Base-by-base conservation (phyloP, 768 basidiomycete genomes). In the Rhodosporidiobolus sp. region DNA sequence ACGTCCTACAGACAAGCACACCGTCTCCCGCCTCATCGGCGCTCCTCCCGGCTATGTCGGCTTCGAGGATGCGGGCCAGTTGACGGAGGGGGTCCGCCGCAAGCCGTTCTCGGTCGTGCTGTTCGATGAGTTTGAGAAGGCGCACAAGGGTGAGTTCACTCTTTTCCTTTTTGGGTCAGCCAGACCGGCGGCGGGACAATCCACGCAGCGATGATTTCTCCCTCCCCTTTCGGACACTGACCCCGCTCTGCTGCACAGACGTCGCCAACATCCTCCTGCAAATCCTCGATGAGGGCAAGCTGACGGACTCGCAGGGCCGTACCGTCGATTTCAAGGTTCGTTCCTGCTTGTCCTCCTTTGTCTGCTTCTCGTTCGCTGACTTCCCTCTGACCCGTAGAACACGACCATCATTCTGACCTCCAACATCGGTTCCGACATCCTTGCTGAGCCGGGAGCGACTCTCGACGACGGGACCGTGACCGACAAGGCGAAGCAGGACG, bases 11-110 rank as follows among this genome's bases (percentile, higher is more conserved):
- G 92, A 93, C 72, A 86, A 92, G 64, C 91, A 95, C 78, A 94
- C 91, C 0, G 89, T 95, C 60, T 92, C 92, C 63, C 85, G 94
- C 7, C 83, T 97, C 34, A 92, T 96, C 63, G 94, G 94, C 66
- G 91, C 92, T 0, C 90, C 94, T 0, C 92, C 95, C 14, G 94
- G 94, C 10, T 95, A 94, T 78, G 88, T 96, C 50, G 95, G 94
- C 3, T 88, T 94, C 79, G 92, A 94, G 77, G 85, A 88, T 35
- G 90, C 90, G 35, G 90, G 90, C 86, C 73, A 68, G 84, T 46
- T 78, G 10, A 69, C 77, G 10, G 78, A 78, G 43, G 60, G 63
- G 22, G 55, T 59, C 9, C 17, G 63, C 5, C 81, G 72, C 78
- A 82, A 71, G 78, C 65, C 65, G 7, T 66, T 38, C 58, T 35